These are phyloP conservation scores for Dictyostelium citrinum DNA, from an alignment of 78 protist species.

Conservation along the genomic window DNA sequence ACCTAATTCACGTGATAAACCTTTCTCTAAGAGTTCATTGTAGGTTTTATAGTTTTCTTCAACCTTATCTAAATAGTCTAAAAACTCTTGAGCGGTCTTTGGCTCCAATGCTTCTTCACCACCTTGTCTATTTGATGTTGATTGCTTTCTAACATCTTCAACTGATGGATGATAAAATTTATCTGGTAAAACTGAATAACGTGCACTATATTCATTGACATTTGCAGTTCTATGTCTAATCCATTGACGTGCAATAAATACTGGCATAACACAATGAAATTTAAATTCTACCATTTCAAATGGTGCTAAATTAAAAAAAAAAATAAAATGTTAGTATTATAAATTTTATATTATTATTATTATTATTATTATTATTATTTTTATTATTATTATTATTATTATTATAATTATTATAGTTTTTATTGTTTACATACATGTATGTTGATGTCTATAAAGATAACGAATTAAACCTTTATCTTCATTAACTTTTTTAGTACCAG, in stretches of 20 bases:
- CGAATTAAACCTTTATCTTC: slow-evolving; percentile 72
- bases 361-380: no score
- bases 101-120: slow-evolving; percentile 65
- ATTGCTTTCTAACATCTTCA: slow-evolving; percentile 70
- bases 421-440: no score
- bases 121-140: slow-evolving; percentile 64
- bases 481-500: slow-evolving; percentile 68
- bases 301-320: slow-evolving; percentile 39
- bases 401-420: no score
- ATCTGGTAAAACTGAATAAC: slow-evolving; percentile 76
- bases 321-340: not conserved
- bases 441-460: slow-evolving; percentile 68
- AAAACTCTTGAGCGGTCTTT: slow-evolving; percentile 69
- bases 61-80: slow-evolving; percentile 58
- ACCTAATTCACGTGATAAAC: slow-evolving; percentile 48
- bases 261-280: slow-evolving; percentile 79
- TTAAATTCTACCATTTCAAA: slow-evolving; percentile 77
- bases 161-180: slow-evolving; percentile 65
- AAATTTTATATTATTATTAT: no score
- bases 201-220: slow-evolving; percentile 69
- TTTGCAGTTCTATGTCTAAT: slow-evolving; percentile 78
- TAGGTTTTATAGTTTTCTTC: slow-evolving; percentile 69
- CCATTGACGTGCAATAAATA: slow-evolving; percentile 74
- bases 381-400: no score
- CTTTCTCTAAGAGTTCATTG: slow-evolving; percentile 42